Percentiles rank a stretch among this genome's conserved stretches.
These are phyloP conservation scores for Candida yuanshanica DNA, from an alignment of 805 yeast genomes.

Conservation along the genomic window DNA sequence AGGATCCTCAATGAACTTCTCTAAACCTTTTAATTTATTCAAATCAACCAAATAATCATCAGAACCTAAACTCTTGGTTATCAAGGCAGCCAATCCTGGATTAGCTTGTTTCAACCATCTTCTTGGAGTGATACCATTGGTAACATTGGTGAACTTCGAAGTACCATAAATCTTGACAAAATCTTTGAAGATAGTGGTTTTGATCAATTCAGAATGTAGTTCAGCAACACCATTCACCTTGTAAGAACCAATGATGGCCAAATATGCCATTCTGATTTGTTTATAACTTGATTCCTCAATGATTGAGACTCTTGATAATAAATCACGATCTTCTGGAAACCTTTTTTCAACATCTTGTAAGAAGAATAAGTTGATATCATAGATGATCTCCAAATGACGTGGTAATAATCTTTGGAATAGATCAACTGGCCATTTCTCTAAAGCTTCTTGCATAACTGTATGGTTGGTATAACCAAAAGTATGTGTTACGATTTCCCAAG, in stretches of 20 bases:
- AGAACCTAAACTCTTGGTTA: slow-evolving; percentile 64
- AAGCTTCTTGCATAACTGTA: slow-evolving; percentile 91
- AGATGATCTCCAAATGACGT: slow-evolving; percentile 85
- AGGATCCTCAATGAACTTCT: slow-evolving; percentile 59
- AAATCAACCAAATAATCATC: slow-evolving; percentile 67
- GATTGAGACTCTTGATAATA: slow-evolving; percentile 68
- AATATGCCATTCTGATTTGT: slow-evolving; percentile 85
- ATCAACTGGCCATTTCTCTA: slow-evolving; percentile 93
- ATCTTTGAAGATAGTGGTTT: slow-evolving; percentile 84
- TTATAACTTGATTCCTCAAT: slow-evolving; percentile 80
- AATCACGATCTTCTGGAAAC: slow-evolving; percentile 66
- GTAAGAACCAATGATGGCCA: slow-evolving; percentile 90
- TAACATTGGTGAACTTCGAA: slow-evolving; percentile 84
- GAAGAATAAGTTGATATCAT: slow-evolving; percentile 76
- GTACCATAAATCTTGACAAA: slow-evolving; percentile 78
- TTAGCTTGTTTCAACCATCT: slow-evolving; percentile 95
- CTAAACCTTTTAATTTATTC: slow-evolving; percentile 59
- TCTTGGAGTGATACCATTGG: slow-evolving; percentile 94
- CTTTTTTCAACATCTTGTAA: slow-evolving; percentile 66
- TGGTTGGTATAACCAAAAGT: slow-evolving; percentile 93
- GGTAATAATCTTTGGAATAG: slow-evolving; percentile 76
- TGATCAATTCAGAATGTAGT: slow-evolving; percentile 85
- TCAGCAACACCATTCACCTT: slow-evolving; percentile 96
- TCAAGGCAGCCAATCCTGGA: slow-evolving; percentile 71
- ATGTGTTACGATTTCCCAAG: slow-evolving; percentile 76